Conservation (phyloP, 2,329 filamentous ascomycete species). For the Exophiala phaeomuriformis region DNA sequence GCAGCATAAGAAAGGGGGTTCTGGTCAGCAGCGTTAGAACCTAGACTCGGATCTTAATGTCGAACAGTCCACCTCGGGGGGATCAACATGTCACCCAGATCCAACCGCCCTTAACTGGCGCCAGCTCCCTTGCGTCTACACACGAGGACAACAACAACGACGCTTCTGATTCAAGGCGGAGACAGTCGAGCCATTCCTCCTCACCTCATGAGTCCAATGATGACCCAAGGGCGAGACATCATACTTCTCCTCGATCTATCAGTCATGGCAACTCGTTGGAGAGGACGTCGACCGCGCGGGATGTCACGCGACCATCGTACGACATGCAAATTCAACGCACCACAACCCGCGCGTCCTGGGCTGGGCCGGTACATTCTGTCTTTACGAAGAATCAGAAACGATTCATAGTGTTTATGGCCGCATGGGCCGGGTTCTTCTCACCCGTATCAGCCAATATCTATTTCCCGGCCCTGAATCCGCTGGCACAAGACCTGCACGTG, state of each 20-base stretch:
- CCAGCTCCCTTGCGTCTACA: background rate
- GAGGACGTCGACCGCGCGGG: constrained; percentile 12
- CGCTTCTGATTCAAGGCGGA: background rate
- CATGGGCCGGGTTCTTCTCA: constrained; percentile 39
- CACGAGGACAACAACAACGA: background rate
- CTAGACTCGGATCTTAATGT: constrained; percentile 7
- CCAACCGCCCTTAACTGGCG: background rate
- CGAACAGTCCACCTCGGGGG: constrained; percentile 1
- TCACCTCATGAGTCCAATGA: background rate
- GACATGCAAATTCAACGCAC: constrained; percentile 11
- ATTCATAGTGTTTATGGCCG: constrained; percentile 36
- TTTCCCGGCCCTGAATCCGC: constrained; percentile 39
- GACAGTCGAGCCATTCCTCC: background rate
- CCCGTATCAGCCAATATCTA: constrained; percentile 43
- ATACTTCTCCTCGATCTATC: background rate
- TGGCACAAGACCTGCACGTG: constrained; percentile 37
- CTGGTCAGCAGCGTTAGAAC: background rate
- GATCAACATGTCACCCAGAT: constrained; percentile 5
- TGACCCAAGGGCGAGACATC: background rate
- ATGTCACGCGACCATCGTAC: background rate
- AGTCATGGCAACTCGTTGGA: constrained; percentile 10
- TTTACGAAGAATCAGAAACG: constrained; percentile 33
- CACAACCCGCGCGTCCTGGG: constrained; percentile 12
- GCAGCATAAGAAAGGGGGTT: background rate
- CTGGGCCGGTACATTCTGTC: constrained; percentile 29